Percentiles rank a stretch among this genome's conserved stretches.
Conservation (phyloP, 805 yeast species). For the Ogataea sp. region DNA sequence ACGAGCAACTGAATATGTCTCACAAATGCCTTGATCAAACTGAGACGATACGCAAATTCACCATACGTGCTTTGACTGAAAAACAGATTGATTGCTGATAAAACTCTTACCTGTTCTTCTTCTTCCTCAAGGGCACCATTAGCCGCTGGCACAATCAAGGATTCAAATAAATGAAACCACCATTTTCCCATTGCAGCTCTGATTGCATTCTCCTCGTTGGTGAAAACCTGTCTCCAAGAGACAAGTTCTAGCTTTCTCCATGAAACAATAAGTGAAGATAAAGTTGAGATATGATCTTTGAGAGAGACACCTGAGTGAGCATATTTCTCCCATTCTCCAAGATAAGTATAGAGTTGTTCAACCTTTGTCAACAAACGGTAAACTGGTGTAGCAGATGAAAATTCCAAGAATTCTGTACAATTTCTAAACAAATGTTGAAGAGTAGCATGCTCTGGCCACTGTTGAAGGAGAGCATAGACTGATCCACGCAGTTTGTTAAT, state of each 20-base stretch:
- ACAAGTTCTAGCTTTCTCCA: constrained; percentile 89
- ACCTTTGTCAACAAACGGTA: constrained; percentile 72
- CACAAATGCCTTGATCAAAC: constrained; percentile 56
- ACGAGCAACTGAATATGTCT: constrained; percentile 36
- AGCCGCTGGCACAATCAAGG: constrained; percentile 49
- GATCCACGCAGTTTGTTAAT: constrained; percentile 36
- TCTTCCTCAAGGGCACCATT: constrained; percentile 30
- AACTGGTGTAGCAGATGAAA: constrained; percentile 61
- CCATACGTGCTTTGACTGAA: constrained; percentile 73
- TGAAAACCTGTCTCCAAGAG: constrained; percentile 76
- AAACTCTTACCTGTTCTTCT: constrained; percentile 26
- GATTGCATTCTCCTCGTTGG: constrained; percentile 46
- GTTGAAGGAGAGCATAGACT: constrained; percentile 38
- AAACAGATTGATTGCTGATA: constrained; percentile 63
- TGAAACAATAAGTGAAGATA: constrained; percentile 65
- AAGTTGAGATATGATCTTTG: constrained; percentile 40
- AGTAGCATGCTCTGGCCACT: constrained; percentile 97
- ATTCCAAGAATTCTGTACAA: constrained; percentile 56
- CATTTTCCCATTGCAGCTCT: constrained; percentile 58
- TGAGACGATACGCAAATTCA: constrained; percentile 54
- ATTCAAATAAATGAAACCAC: constrained; percentile 91
- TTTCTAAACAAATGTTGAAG: constrained; percentile 58
- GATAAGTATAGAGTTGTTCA: constrained; percentile 76
- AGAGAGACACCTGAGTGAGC: constrained; percentile 75
- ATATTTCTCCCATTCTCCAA: constrained; percentile 91